phyloP scores from a whole-genome alignment of 2,329 filamentous ascomycete genomes.

The Aspergillus unguis region DNA sequence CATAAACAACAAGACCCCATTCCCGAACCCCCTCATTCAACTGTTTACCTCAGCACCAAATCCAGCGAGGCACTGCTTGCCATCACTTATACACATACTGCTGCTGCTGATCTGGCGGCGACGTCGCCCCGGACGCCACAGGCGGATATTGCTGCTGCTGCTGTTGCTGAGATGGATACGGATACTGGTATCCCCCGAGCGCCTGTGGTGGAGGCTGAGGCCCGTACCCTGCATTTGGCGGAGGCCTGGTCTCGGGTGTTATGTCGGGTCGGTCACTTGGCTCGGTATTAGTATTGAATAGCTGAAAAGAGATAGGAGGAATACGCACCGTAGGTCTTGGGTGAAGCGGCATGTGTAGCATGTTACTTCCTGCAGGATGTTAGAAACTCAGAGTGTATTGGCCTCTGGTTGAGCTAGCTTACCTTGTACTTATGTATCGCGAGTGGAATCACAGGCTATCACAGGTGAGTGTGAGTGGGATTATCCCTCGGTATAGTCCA shows the following conservation, averaged over 20 bases:
- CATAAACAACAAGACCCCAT: not conserved
- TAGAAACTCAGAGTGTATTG: conserved; percentile 6
- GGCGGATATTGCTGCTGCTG: conserved; percentile 16
- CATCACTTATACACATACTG: conserved; percentile 24
- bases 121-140: conserved; percentile 15
- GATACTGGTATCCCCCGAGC: conserved; percentile 5
- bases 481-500: not conserved
- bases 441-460: conserved; percentile 40
- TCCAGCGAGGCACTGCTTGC: not conserved
- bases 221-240: conserved; percentile 26
- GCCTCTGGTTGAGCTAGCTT: not conserved
- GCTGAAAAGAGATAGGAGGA: not conserved
- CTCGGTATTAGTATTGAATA: conserved; percentile 2
- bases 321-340: conserved; percentile 35
- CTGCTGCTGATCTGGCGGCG: conserved; percentile 9
- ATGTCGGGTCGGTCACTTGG: conserved; percentile 37
- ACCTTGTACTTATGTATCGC: conserved; percentile 40
- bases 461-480: conserved; percentile 7
- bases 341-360: conserved; percentile 39
- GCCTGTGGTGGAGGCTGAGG: conserved; percentile 26
- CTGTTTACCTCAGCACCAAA: not conserved
- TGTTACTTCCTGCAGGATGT: conserved; percentile 34
- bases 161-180: conserved; percentile 15
- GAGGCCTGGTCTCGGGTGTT: conserved; percentile 35
- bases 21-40: too few species aligned